phyloP scores from a whole-genome alignment of 2,329 filamentous ascomycete species.

The Chaetothyriales sp. region DNA sequence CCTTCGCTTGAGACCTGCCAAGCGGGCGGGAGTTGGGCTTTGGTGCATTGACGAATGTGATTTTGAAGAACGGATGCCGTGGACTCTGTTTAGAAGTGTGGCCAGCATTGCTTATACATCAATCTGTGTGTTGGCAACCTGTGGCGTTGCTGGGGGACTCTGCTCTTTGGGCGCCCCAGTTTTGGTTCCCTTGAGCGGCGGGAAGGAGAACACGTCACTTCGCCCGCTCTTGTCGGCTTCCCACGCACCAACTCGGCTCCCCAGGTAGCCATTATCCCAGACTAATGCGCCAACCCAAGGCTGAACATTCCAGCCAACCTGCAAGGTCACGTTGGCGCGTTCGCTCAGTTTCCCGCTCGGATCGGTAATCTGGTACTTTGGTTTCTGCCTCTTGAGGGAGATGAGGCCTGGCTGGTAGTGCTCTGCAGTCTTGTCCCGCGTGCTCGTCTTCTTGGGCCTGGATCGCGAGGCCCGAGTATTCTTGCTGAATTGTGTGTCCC shows the following conservation, averaged over 20 bases:
- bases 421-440: conserved; percentile 7
- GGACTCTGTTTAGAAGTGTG: not conserved
- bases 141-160: conserved; percentile 12
- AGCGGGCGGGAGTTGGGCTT: not conserved
- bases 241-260: conserved; percentile 35
- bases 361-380: conserved; percentile 96
- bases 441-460: conserved; percentile 10
- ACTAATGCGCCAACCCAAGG: conserved; percentile 84
- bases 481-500: conserved; percentile 19
- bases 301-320: conserved; percentile 90
- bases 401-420: conserved; percentile 45
- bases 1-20: too few species aligned
- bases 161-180: conserved; percentile 11
- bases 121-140: conserved; percentile 9
- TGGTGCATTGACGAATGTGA: not conserved
- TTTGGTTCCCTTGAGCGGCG: conserved; percentile 35
- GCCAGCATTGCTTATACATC: conserved; percentile 7
- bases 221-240: conserved; percentile 36
- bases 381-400: conserved; percentile 66
- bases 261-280: conserved; percentile 50
- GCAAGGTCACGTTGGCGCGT: conserved; percentile 59
- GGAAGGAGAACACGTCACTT: conserved; percentile 42
- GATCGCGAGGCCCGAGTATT: conserved; percentile 15
- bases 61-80: not conserved
- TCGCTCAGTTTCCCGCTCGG: conserved; percentile 65